phyloP scores from a whole-genome alignment of 164 flowering plant genomes.

The Hamamelis virginiana region DNA sequence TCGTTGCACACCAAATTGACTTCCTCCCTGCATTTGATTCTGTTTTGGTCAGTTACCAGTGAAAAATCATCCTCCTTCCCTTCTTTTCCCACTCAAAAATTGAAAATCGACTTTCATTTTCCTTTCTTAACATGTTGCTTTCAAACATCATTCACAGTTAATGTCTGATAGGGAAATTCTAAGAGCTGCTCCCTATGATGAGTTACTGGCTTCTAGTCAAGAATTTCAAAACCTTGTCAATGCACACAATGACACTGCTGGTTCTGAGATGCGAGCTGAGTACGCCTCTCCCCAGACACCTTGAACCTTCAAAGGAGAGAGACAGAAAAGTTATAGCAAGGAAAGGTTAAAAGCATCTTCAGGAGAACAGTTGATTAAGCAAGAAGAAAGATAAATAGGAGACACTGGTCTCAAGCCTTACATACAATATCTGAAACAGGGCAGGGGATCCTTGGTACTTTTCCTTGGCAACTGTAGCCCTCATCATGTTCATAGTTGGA shows the following conservation, averaged over 20 bases:
- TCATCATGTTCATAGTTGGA: constrained; percentile 41
- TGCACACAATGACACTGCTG: too few species aligned
- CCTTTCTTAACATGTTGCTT: background rate
- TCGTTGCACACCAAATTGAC: constrained; percentile 92
- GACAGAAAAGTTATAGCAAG: constrained; percentile 20
- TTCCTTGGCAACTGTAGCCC: constrained; percentile 31
- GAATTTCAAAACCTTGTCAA: constrained; percentile 63
- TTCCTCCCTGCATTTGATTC: too few species aligned
- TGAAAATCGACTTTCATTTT: background rate
- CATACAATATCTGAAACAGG: too few species aligned
- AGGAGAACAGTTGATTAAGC: too few species aligned
- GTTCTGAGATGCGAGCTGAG: constrained; percentile 34
- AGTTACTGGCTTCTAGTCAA: constrained; percentile 43
- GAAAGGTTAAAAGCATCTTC: too few species aligned
- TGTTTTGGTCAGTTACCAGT: constrained; percentile 82
- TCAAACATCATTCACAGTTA: too few species aligned
- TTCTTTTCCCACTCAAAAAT: background rate
- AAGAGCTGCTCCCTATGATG: constrained; percentile 43
- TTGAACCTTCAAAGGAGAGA: constrained; percentile 29
- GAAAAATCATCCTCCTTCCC: too few species aligned
- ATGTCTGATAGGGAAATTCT: constrained; percentile 59
- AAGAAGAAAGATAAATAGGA: too few species aligned
- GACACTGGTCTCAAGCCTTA: constrained; percentile 76
- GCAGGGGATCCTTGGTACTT: constrained; percentile 58
- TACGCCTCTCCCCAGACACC: constrained; percentile 21